phyloP scores from a whole-genome alignment of 306 rosid species.

The Lithocarpus polystachyus region DNA sequence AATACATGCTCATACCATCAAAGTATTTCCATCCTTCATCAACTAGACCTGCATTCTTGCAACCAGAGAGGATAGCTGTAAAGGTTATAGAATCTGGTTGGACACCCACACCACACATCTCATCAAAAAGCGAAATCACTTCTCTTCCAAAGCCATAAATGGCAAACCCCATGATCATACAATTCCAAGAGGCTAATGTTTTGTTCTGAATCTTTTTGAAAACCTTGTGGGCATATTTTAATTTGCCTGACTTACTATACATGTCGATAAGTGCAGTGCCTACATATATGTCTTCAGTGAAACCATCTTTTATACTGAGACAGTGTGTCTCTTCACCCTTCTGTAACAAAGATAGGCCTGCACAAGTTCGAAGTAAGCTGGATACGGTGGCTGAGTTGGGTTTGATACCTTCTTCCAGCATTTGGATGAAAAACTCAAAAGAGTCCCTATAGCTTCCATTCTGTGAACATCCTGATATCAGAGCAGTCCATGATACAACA shows the following conservation, averaged over 20 bases:
- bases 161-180: constrained; percentile 75
- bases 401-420: constrained; percentile 57
- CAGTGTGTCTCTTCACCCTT: constrained; percentile 69
- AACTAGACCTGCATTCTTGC: constrained; percentile 68
- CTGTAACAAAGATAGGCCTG: constrained; percentile 51
- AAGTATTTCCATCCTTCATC: constrained; percentile 66
- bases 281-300: constrained; percentile 42
- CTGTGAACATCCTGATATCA: constrained; percentile 63
- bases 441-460: constrained; percentile 45
- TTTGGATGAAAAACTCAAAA: constrained; percentile 45
- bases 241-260: constrained; percentile 64
- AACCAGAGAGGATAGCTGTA: constrained; percentile 66
- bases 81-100: constrained; percentile 61
- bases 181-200: constrained; percentile 71
- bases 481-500: constrained; percentile 74
- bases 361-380: constrained; percentile 56
- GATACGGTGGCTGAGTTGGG: constrained; percentile 54
- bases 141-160: constrained; percentile 54
- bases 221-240: constrained; percentile 40
- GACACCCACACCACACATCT: constrained; percentile 35
- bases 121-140: constrained; percentile 43
- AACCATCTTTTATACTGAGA: constrained; percentile 35
- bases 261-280: constrained; percentile 53
- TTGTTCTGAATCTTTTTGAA: constrained; percentile 51
- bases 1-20: constrained; percentile 55